These are phyloP conservation scores for Scenedesmus sp. DNA, from an alignment of 163 green algal species.

Conservation along the genomic window DNA sequence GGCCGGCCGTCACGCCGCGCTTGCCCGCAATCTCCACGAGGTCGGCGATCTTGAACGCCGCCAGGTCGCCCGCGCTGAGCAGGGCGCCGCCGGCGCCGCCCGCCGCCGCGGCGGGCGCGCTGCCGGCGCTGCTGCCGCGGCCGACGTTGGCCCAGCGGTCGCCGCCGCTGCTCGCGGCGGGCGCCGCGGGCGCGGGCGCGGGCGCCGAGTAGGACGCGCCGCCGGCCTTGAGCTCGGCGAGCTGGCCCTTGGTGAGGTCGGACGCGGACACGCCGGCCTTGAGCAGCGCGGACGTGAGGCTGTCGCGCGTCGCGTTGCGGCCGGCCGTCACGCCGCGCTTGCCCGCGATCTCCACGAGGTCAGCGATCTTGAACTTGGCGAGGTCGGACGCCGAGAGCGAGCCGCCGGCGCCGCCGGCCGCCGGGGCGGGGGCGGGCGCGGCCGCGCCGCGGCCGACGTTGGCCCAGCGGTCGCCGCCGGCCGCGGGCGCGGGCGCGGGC, in stretches of 20 bases:
- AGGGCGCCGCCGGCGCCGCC: not conserved
- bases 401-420: not conserved
- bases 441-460: not conserved
- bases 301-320: conserved; percentile 31
- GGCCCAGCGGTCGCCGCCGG: not conserved
- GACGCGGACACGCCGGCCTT: conserved; percentile 32
- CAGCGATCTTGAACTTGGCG: conserved; percentile 41
- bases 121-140: conserved; percentile 15
- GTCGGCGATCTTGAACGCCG: conserved; percentile 21
- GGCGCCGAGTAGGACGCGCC: not conserved
- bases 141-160: conserved; percentile 36
- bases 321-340: conserved; percentile 42
- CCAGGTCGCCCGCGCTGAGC: conserved; percentile 22
- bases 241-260: conserved; percentile 42
- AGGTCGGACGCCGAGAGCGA: conserved; percentile 23
- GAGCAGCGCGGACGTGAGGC: conserved; percentile 28
- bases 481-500: conserved; percentile 3
- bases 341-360: conserved; percentile 33
- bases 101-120: not conserved
- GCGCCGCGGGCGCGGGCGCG: conserved; percentile 6
- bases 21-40: conserved; percentile 17
- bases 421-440: not conserved
- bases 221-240: conserved; percentile 25
- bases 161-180: not conserved
- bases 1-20: conserved; percentile 6